Conservation (phyloP, 108 stramenopile genomes). For the Nitzschia palea region DNA sequence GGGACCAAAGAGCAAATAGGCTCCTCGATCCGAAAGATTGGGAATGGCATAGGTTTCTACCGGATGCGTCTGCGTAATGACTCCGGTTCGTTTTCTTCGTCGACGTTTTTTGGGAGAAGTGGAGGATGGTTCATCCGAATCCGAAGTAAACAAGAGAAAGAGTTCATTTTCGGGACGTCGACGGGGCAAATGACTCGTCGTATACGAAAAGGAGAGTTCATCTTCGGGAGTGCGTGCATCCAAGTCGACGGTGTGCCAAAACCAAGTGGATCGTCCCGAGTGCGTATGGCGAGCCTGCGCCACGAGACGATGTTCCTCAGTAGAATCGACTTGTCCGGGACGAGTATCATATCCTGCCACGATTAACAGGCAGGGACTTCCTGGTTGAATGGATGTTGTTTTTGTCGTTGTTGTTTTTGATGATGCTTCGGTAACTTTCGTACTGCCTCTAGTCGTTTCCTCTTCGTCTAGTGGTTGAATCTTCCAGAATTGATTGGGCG, state of each 20-base stretch:
- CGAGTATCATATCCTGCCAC: not conserved
- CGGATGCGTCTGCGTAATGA: not conserved
- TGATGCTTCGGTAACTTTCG: not conserved
- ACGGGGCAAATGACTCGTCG: not conserved
- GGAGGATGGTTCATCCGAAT: not conserved
- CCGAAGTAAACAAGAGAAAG: not conserved
- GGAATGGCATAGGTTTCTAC: slow-evolving; percentile 18
- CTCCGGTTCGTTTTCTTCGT: not conserved
- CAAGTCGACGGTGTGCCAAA: not conserved
- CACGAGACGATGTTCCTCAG: not conserved
- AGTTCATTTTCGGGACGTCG: not conserved
- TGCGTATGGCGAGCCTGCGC: not conserved
- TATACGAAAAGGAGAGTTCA: not conserved
- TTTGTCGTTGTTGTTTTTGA: not conserved
- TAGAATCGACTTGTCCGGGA: not conserved
- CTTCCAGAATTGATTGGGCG: slow-evolving; percentile 21
- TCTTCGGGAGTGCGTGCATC: not conserved
- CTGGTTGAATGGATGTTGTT: not conserved
- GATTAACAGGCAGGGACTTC: not conserved
- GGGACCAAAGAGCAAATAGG: slow-evolving; percentile 11
- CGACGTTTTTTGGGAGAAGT: not conserved
- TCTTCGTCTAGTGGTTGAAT: not conserved
- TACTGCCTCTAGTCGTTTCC: not conserved
- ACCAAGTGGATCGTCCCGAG: not conserved
- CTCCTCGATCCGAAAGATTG: slow-evolving; percentile 2